Conservation (phyloP, 768 basidiomycete genomes). For the Auriscalpium orientale region DNA sequence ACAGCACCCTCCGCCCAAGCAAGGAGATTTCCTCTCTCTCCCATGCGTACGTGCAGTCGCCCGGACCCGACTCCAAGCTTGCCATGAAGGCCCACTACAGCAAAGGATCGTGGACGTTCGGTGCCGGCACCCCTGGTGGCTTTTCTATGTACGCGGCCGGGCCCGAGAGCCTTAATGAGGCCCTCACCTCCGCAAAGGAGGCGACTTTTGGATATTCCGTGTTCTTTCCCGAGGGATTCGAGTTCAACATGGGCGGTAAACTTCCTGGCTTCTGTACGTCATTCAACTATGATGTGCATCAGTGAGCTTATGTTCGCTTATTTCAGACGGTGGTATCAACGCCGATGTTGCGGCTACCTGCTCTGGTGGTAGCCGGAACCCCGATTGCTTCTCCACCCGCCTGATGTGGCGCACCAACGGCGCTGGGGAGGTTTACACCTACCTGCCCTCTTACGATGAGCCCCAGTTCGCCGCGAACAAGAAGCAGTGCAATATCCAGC, state of each 20-base stretch:
- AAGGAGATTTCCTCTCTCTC: conserved; percentile 17
- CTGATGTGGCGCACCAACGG: conserved; percentile 63
- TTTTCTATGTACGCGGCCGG: conserved; percentile 69
- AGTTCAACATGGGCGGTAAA: conserved; percentile 64
- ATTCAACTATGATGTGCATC: background rate
- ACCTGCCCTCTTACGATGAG: conserved; percentile 43
- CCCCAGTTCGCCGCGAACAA: conserved; percentile 37
- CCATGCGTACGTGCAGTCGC: conserved; percentile 19
- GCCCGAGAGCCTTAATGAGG: conserved; percentile 34
- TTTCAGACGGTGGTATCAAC: conserved; percentile 47
- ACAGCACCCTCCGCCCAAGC: conserved; percentile 20
- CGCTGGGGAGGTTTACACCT: conserved; percentile 63
- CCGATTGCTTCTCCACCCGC: conserved; percentile 54
- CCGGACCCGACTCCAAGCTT: conserved; percentile 15
- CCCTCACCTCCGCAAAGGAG: conserved; percentile 52
- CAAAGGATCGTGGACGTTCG: conserved; percentile 48
- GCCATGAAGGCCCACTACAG: conserved; percentile 21
- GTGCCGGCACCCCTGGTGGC: conserved; percentile 42
- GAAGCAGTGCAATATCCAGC: conserved; percentile 38
- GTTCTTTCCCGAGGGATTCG: conserved; percentile 54
- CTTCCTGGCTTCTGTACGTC: conserved; percentile 64
- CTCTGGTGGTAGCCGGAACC: conserved; percentile 55
- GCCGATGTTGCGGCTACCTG: conserved; percentile 41
- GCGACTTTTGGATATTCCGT: conserved; percentile 56
- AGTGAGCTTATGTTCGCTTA: conserved; percentile 5